A percentile compares a stretch with the other conserved stretches of the same genome.
These are phyloP conservation scores for Galeopsis tetrahit DNA, from an alignment of 257 asterid genomes.

Conservation along the genomic window DNA sequence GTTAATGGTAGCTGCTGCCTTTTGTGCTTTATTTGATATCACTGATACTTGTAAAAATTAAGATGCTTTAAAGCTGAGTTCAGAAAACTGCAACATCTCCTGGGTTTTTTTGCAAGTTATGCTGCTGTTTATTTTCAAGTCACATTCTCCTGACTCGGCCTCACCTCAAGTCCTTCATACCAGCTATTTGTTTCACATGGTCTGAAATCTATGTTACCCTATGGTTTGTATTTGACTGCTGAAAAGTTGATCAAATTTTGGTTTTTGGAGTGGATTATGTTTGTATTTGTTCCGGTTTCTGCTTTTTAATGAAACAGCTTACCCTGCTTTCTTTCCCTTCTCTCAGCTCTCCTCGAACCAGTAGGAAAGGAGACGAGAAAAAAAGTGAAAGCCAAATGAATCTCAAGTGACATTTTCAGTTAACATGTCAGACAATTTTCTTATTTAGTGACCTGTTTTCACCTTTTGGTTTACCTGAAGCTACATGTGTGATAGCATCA, in stretches of 20 bases:
- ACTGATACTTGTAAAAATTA: too few relatives aligned
- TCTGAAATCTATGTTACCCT: background rate
- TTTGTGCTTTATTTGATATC: too few relatives aligned
- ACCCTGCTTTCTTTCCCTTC: background rate
- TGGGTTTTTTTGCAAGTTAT: background rate
- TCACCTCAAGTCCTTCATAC: background rate
- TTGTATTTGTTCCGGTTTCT: background rate
- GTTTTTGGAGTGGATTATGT: background rate
- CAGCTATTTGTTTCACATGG: background rate
- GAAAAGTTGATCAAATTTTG: background rate
- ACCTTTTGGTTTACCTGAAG: background rate
- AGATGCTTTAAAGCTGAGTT: too few relatives aligned
- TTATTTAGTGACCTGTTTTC: background rate
- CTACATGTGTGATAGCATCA: background rate
- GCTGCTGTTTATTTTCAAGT: background rate
- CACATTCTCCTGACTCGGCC: background rate
- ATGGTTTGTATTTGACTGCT: background rate
- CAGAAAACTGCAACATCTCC: background rate
- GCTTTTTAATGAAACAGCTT: background rate
- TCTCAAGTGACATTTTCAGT: background rate
- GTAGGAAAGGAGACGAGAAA: background rate
- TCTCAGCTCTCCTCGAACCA: background rate
- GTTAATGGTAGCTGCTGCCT: too few relatives aligned
- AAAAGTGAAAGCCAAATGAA: background rate
- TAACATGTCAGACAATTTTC: constrained; percentile 4